These are phyloP conservation scores for Ceriops zippeliana DNA, from an alignment of 345 rosid species.

Conservation along the genomic window DNA sequence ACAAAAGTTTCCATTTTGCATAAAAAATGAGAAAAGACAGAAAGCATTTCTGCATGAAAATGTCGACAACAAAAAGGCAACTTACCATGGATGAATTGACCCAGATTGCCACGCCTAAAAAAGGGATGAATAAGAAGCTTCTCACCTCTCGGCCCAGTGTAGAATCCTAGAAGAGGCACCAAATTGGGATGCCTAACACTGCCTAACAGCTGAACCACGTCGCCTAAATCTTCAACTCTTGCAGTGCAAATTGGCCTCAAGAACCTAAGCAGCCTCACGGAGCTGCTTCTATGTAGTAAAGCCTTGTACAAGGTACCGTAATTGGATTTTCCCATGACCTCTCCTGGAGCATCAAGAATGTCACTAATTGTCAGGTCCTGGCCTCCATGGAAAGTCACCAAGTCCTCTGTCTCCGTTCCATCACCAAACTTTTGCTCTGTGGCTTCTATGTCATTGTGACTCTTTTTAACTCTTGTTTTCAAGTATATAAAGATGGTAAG, in stretches of 20 bases:
- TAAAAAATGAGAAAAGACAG: neutral
- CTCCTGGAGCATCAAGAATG: constrained; percentile 94
- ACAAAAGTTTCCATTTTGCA: too few relatives aligned
- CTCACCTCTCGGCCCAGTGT: constrained; percentile 81
- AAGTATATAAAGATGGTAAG: constrained; percentile 34
- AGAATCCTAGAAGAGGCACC: constrained; percentile 86
- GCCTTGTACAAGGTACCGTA: constrained; percentile 88
- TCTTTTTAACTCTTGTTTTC: constrained; percentile 20
- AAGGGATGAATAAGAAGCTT: constrained; percentile 90
- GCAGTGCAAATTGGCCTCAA: constrained; percentile 68
- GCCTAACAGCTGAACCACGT: constrained; percentile 54
- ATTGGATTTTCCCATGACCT: constrained; percentile 86
- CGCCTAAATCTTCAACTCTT: constrained; percentile 44
- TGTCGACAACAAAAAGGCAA: constrained; percentile 1
- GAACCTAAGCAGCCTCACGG: constrained; percentile 66
- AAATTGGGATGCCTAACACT: constrained; percentile 63
- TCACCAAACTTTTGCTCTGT: constrained; percentile 22
- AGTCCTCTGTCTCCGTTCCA: constrained; percentile 45
- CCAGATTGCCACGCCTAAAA: constrained; percentile 57
- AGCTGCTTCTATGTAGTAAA: constrained; percentile 48
- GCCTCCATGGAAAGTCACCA: constrained; percentile 60
- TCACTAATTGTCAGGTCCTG: constrained; percentile 67
- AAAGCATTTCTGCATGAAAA: constrained; percentile 4
- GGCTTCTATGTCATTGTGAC: constrained; percentile 37
- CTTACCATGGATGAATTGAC: constrained; percentile 69